A percentile compares a stretch with the other conserved stretches of the same genome.
Evolutionary conservation across 495 filamentous ascomycete species (phyloP).

Genomic region (Penicillium argentinense): DNA sequence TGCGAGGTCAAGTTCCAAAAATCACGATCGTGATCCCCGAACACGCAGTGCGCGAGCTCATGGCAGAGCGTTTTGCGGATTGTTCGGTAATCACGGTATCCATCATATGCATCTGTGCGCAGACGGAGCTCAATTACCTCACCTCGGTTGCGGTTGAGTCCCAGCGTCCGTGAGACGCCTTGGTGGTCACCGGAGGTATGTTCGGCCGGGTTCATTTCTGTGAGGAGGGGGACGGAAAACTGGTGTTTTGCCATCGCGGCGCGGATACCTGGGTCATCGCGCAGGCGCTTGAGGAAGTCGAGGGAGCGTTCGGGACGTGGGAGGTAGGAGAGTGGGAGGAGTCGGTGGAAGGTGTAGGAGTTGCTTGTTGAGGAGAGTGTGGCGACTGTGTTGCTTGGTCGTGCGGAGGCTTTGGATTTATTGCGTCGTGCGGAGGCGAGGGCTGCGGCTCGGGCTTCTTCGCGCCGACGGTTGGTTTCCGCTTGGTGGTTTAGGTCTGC

Average conservation of each 20-base stretch:
- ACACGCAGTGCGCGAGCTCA: conserved; percentile 91
- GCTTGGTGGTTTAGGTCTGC: conserved; percentile 40
- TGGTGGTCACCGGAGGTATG: conserved; percentile 69
- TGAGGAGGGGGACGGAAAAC: conserved; percentile 83
- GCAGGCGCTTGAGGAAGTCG: conserved; percentile 73
- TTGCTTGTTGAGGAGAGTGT: conserved; percentile 44
- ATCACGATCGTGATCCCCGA: conserved; percentile 73
- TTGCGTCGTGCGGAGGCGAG: conserved; percentile 23
- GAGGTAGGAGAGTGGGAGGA: conserved; percentile 77
- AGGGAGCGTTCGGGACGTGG: conserved; percentile 67
- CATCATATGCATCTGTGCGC: conserved; percentile 90
- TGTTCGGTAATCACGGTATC: conserved; percentile 85
- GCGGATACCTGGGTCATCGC: conserved; percentile 81
- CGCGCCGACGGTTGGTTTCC: conserved; percentile 36
- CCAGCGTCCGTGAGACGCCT: conserved; percentile 65
- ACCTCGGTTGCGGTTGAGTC: conserved; percentile 83
- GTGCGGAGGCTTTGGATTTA: conserved; percentile 21
- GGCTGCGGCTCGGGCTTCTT: conserved; percentile 39
- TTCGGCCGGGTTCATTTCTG: conserved; percentile 88
- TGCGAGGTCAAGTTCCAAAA: conserved; percentile 86
- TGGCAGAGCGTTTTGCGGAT: conserved; percentile 93
- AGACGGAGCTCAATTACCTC: conserved; percentile 90
- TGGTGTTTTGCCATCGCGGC: conserved; percentile 77
- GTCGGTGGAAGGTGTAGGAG: conserved; percentile 76
- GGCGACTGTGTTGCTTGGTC: conserved; percentile 24